Conservation (phyloP, 495 filamentous ascomycete species). For the Tuber magnatum region DNA sequence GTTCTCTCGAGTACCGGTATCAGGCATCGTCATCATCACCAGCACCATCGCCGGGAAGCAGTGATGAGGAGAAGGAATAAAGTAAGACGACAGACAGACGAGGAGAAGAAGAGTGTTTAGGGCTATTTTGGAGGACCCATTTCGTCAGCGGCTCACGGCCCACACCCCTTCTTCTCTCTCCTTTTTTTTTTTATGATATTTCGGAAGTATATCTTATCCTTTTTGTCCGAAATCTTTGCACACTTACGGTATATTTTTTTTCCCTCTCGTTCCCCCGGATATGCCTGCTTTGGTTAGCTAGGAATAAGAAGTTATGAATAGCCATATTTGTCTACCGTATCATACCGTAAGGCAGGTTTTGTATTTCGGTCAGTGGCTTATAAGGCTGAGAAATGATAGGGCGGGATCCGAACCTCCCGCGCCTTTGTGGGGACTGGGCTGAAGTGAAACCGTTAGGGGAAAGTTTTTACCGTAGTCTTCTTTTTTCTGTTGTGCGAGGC, state of each 20-base stretch:
- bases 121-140: conserved; percentile 23
- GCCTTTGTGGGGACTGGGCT: conserved; percentile 32
- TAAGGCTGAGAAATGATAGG: conserved; percentile 40
- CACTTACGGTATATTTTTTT: not conserved
- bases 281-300: conserved; percentile 27
- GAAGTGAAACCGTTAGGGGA: conserved; percentile 38
- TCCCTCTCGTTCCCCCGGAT: conserved; percentile 27
- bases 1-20: not conserved
- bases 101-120: not conserved
- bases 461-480: conserved; percentile 1
- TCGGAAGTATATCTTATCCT: not conserved
- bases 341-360: conserved; percentile 31
- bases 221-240: not conserved
- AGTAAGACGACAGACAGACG: not conserved
- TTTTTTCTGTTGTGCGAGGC: conserved; percentile 5
- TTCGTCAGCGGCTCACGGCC: conserved; percentile 36
- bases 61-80: not conserved
- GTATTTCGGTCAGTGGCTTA: conserved; percentile 29
- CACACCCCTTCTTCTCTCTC: not conserved
- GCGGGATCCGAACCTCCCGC: conserved; percentile 34
- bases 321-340: conserved; percentile 16
- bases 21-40: not conserved
- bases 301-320: conserved; percentile 5
- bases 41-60: not conserved
- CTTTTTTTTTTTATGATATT: not conserved